Percentiles rank a stretch among this genome's conserved stretches.
Evolutionary conservation across 306 rosid species (phyloP).

Genomic region (Neltuma alba): DNA sequence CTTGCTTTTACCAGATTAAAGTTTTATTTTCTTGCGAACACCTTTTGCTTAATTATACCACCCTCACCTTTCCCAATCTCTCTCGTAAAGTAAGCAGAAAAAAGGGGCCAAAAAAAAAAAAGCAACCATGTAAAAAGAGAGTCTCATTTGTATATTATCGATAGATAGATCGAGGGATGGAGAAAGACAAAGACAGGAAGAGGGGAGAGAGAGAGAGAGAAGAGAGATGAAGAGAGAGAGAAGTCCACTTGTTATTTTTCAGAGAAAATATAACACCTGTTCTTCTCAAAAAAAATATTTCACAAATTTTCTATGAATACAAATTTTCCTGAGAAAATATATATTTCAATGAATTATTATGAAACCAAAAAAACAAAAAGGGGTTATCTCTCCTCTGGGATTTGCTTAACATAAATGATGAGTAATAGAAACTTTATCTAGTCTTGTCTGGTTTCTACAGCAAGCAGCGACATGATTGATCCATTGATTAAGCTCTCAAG

Average conservation of each 20-base stretch:
- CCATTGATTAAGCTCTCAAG: constrained; percentile 58
- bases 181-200: constrained; percentile 21
- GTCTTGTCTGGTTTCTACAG: constrained; percentile 50
- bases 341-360: neutral
- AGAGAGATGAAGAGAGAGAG: constrained; percentile 20
- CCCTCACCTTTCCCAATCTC: constrained; percentile 50
- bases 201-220: neutral
- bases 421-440: constrained; percentile 46
- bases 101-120: constrained; percentile 32
- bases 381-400: neutral
- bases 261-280: constrained; percentile 7
- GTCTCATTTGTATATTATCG: constrained; percentile 51
- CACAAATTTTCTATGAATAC: neutral
- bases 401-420: constrained; percentile 36
- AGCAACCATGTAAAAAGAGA: constrained; percentile 58
- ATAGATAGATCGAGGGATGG: constrained; percentile 24
- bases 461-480: constrained; percentile 73
- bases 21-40: constrained; percentile 42
- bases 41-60: constrained; percentile 48
- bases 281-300: neutral
- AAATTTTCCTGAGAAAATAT: neutral
- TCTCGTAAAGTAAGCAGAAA: constrained; percentile 54
- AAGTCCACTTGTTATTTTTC: constrained; percentile 28
- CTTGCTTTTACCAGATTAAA: constrained; percentile 42
- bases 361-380: neutral